These are phyloP conservation scores for Delonix regia DNA, from an alignment of 306 rosid genomes.

Conservation along the genomic window DNA sequence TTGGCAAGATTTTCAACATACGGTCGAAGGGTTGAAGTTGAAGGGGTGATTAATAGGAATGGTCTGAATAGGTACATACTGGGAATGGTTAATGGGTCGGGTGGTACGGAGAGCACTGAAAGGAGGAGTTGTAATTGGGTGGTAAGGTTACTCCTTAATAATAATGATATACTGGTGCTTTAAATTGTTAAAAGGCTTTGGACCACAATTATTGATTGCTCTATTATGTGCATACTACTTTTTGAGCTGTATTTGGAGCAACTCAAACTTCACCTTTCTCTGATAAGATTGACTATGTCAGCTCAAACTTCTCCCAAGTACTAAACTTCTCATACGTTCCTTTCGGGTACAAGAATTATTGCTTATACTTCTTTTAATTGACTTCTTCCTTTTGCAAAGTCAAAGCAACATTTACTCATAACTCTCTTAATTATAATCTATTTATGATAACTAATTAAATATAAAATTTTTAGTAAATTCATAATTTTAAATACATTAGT, in stretches of 20 bases:
- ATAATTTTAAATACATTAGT: no score
- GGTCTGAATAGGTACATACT: not conserved
- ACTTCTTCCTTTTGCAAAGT: not conserved
- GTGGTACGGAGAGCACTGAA: conserved; percentile 7
- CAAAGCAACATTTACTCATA: no score
- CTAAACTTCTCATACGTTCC: not conserved
- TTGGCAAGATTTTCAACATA: conserved; percentile 4
- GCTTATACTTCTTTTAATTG: not conserved
- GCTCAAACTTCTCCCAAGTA: not conserved
- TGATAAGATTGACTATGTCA: not conserved
- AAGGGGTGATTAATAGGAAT: conserved; percentile 12
- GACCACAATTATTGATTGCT: conserved; percentile 38
- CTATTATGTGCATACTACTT: conserved; percentile 13
- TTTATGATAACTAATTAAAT: no score
- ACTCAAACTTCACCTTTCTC: conserved; percentile 32
- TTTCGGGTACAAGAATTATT: conserved; percentile 3
- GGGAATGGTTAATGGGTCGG: conserved; percentile 8
- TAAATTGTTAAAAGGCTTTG: conserved; percentile 28
- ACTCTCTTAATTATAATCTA: no score
- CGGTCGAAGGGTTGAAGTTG: not conserved
- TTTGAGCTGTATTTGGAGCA: conserved; percentile 36
- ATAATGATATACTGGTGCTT: not conserved
- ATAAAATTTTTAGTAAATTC: no score
- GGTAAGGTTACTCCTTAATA: not conserved
- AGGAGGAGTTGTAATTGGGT: conserved; percentile 4